A percentile compares a stretch with the other conserved stretches of the same genome.
Evolutionary conservation across 2,329 filamentous ascomycete species (phyloP).

Genomic region (Pseudogymnoascus sp.): DNA sequence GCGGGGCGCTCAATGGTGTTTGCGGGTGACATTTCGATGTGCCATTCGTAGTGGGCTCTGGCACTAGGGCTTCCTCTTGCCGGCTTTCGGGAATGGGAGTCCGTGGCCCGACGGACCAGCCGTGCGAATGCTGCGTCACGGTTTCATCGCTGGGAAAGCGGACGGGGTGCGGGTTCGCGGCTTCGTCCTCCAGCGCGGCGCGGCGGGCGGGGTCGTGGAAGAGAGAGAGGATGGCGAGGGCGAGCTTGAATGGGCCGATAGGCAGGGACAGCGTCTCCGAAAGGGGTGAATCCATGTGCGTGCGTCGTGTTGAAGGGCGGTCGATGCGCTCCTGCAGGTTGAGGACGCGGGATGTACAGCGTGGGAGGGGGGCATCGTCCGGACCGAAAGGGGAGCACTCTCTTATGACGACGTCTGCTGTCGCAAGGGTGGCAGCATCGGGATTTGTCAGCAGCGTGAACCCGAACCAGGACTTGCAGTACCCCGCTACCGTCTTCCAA

Average conservation of each 20-base stretch:
- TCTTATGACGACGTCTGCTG: slow-evolving; percentile 19
- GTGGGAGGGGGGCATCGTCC: not conserved
- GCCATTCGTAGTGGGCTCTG: not conserved
- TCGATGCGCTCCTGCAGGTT: slow-evolving; percentile 19
- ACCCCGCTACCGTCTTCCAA: slow-evolving; percentile 22
- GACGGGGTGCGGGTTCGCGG: not conserved
- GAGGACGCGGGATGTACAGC: slow-evolving; percentile 15
- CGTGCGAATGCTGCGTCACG: not conserved
- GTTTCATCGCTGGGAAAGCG: slow-evolving; percentile 1
- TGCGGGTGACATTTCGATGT: not conserved
- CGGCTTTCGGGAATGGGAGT: not conserved
- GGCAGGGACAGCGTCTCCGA: slow-evolving; percentile 16
- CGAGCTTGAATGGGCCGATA: slow-evolving; percentile 24
- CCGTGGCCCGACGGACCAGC: not conserved
- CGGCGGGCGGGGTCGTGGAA: slow-evolving; percentile 9
- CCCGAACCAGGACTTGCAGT: slow-evolving; percentile 25
- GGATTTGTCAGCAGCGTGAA: slow-evolving; percentile 14
- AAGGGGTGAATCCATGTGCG: not conserved
- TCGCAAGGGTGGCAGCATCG: not conserved
- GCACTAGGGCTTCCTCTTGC: not conserved
- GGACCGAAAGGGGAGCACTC: slow-evolving; percentile 10
- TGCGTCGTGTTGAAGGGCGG: not conserved
- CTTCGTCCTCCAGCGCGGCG: not conserved
- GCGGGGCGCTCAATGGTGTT: not conserved
- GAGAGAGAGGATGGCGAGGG: slow-evolving; percentile 20